These are phyloP conservation scores for Cercophora newfieldiana DNA, from an alignment of 495 filamentous ascomycete species.

Conservation along the genomic window DNA sequence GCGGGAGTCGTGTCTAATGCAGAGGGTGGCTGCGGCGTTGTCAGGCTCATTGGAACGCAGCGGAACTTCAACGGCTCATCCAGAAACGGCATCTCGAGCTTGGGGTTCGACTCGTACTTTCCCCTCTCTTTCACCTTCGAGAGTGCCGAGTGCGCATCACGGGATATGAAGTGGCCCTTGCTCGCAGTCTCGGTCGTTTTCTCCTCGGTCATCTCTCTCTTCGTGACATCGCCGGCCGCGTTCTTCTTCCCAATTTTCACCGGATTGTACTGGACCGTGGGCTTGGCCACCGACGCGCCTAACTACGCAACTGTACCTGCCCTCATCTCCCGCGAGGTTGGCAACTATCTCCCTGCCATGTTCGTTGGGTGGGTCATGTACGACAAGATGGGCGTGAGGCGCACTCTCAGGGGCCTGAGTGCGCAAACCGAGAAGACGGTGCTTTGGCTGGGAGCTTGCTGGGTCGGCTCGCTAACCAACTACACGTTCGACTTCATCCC, in stretches of 20 bases:
- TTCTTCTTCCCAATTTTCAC: constrained; percentile 73
- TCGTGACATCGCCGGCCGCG: constrained; percentile 64
- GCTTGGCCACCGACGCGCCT: constrained; percentile 76
- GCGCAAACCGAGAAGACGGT: constrained; percentile 72
- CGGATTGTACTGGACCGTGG: constrained; percentile 76
- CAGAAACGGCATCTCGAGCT: constrained; percentile 64
- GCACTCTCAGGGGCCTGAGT: constrained; percentile 55
- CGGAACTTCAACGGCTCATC: constrained; percentile 60
- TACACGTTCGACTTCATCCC: constrained; percentile 84
- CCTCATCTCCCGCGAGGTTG: constrained; percentile 68
- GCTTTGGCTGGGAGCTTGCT: constrained; percentile 71
- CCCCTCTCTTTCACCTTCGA: constrained; percentile 73
- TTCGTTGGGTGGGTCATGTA: constrained; percentile 76
- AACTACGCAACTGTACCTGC: constrained; percentile 46
- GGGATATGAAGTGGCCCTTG: constrained; percentile 71
- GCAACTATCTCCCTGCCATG: constrained; percentile 73
- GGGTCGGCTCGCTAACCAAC: constrained; percentile 80
- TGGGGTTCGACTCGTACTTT: constrained; percentile 73
- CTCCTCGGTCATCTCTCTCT: constrained; percentile 64
- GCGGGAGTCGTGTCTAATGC: constrained; percentile 67
- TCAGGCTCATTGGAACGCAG: constrained; percentile 63
- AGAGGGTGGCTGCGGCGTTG: constrained; percentile 66
- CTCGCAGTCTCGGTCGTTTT: constrained; percentile 72
- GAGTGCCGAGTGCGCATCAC: constrained; percentile 53
- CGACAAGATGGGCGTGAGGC: constrained; percentile 59